phyloP scores from a whole-genome alignment of 495 filamentous ascomycete genomes.

The Tuber calosporum region DNA sequence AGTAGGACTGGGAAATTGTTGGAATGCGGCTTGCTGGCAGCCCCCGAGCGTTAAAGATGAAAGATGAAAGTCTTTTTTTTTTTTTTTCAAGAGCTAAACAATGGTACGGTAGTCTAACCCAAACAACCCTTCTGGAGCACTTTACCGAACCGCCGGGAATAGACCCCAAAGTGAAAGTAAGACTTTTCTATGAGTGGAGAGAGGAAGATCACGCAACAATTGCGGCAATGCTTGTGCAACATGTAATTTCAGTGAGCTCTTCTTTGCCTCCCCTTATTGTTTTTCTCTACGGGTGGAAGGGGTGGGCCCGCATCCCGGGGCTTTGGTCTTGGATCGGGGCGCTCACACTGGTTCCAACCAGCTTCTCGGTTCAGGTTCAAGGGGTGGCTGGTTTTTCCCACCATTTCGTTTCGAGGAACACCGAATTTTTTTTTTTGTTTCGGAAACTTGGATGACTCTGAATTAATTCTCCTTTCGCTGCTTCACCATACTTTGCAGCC shows the following conservation, averaged over 20 bases:
- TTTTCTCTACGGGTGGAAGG: constrained; percentile 9
- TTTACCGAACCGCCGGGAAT: constrained; percentile 35
- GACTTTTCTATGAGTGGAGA: constrained; percentile 17
- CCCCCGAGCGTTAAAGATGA: neutral
- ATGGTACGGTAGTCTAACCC: neutral
- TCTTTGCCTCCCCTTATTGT: constrained; percentile 13
- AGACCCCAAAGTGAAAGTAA: constrained; percentile 14
- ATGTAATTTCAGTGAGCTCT: constrained; percentile 28
- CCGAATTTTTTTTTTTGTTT: neutral
- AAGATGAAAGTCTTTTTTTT: no score
- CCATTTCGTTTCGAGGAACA: neutral
- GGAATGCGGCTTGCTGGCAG: neutral
- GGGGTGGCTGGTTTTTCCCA: constrained; percentile 3
- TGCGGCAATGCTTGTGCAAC: constrained; percentile 38
- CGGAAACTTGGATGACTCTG: neutral
- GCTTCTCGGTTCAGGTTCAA: constrained; percentile 24
- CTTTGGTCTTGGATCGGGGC: constrained; percentile 35
- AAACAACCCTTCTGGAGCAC: neutral
- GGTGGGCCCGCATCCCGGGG: constrained; percentile 35
- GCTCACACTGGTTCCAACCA: constrained; percentile 31
- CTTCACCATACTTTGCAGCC: neutral
- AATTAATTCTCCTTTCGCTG: neutral
- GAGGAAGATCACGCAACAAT: constrained; percentile 31
- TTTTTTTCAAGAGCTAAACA: neutral
- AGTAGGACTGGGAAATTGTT: neutral